Conservation (phyloP, 192 early-diverging fungal species). For the Geranomyces michiganensis region DNA sequence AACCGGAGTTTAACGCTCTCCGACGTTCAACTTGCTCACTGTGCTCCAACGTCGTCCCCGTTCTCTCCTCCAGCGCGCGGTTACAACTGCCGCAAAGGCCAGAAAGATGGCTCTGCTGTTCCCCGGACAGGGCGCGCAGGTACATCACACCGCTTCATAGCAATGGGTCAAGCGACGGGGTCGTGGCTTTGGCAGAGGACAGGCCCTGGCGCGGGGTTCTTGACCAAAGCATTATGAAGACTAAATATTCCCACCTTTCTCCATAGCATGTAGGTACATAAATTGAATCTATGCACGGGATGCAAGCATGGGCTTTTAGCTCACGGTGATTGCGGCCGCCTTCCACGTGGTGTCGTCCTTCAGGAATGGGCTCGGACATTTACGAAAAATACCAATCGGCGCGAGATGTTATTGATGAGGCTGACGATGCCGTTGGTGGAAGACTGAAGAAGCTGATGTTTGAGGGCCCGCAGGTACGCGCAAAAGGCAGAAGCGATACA, state of each 20-base stretch:
- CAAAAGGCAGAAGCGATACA: no score
- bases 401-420: constrained; percentile 83
- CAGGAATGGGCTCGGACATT: constrained; percentile 91
- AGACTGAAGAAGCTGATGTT: constrained; percentile 81
- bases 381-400: constrained; percentile 74
- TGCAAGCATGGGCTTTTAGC: not conserved
- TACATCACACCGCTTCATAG: not conserved
- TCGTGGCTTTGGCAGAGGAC: no score
- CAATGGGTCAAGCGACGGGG: no score
- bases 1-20: no score
- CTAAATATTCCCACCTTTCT: not conserved
- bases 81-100: not conserved
- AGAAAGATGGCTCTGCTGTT: constrained; percentile 41
- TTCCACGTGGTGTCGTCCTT: not conserved
- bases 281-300: not conserved
- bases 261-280: constrained; percentile 34
- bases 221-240: not conserved
- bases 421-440: constrained; percentile 79
- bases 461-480: constrained; percentile 70
- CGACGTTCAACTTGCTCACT: no score
- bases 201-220: not conserved
- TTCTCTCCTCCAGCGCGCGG: no score
- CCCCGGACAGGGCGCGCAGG: constrained; percentile 47
- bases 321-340: not conserved
- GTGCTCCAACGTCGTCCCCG: no score